Base-by-base conservation (phyloP, 2,329 filamentous ascomycete species). In the Microdochium trichocladiopsis region DNA sequence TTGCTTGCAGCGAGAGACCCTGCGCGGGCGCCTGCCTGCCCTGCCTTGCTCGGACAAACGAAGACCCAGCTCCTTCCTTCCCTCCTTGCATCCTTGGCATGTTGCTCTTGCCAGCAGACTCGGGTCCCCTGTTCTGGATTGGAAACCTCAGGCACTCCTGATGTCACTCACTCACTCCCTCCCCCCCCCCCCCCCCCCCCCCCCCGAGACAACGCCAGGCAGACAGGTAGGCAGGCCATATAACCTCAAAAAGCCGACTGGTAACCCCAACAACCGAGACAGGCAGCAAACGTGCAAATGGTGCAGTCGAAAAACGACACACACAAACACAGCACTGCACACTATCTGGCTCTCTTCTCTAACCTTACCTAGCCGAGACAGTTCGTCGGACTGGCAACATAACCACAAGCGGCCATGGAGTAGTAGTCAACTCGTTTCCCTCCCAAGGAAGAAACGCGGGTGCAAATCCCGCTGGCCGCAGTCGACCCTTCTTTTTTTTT, bases 341-440 rank as follows among this genome's bases (percentile, higher is more conserved):
- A 5, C 22, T 45, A 33, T 33, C 28, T 33, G 28, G 28, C 28
- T 14, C 28, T 33, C 28, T 33, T 33, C 14, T 33, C 14, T 14
- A 8, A 33, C 28, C 28, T 9, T 33, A 8, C 28, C 8, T 33
- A 14, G 8, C 28, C 28, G 8, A n/a, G n/a, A n/a, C n/a, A n/a
- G 28, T 14, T 14, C 14, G 8, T 33, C 28, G 8, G 28, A 14
- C 28, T 33, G 28, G 28, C 8, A 33, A 33, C 8, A 8, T 8
- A 33, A 33, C 8, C 28, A 33, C n/a, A 31, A 31, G 41, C 41
- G 41, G 41, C 41, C 41, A 45, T 45, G 21, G 41, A 45, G 41
- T 45, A 45, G 41, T 45, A 45, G 41, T 45, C 41, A 45, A 45
- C 41, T 45, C 41, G 41, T 45, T 45, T 45, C 41, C 41, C 41